Evolutionary conservation across 2,329 filamentous ascomycete genomes (phyloP), one percentile per base, ranked within the genome.

Genomic region (Dichotomopilus funicola): DNA sequence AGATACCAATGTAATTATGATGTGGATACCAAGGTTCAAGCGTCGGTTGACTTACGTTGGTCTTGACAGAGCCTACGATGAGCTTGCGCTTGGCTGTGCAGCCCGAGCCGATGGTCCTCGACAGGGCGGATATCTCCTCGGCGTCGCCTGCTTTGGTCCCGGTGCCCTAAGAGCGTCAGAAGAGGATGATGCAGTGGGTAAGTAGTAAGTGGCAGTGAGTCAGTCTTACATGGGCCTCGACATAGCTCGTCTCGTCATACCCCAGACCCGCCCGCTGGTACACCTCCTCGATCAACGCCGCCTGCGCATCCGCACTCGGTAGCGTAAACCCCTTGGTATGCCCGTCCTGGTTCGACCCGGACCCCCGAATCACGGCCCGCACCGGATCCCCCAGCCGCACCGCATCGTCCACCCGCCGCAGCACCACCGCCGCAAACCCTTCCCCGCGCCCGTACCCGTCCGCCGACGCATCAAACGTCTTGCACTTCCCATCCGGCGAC

Each of bases 271-370:
- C 44, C 34, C 44, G 44, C 7, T 19, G 31, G 11, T 47, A 47
- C 12, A 47, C 44, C 12, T 47, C 44, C 12, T 47, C 31, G n/a
- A 47, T 47, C 33, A 47, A n/a, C 31, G 31, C 13, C 12, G 44
- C 44, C 33, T 47, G 44, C 2, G 44, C 44, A 4, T 47, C 44
- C 13, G 44, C 33, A 6, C 33, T 47, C 1, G 44, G 44, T 5
- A 47, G n/a, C 33, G 44, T 47, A 13, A 47, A 47, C 12, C 44
- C 44, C 33, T 47, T 47, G 44, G 44, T 47, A n/a, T 47, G 44
- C 6, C 44, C 44, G 10, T 47, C 44, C 27, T 47, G 44, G 33
- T 47, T 47, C 12, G 44, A 47, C 7, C 44, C 44, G 9, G 44
- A 35, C 3, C 44, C 44, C 6, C 44, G 44, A 6, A 47, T n/a